Evolutionary conservation across 345 rosid species (phyloP), one percentile per base, ranked within the genome.

Genomic region (Hevea brasiliensis): DNA sequence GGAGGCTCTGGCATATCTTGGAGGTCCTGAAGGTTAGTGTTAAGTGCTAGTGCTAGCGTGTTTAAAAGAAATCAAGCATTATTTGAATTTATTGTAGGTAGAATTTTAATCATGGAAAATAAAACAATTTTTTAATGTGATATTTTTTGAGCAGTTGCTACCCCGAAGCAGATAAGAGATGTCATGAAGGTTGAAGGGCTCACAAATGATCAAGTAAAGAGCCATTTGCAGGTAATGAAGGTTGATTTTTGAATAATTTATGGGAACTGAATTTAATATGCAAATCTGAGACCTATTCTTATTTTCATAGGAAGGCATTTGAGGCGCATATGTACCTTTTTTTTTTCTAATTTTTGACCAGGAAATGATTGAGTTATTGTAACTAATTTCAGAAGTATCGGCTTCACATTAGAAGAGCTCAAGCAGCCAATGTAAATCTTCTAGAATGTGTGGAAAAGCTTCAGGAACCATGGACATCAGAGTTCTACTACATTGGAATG

Each of bases 21-120:
- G 81, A 59, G 82, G 86, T 41, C 59, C 58, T 50, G 32, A 75
- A 62, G 82, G 82, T 80, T 3, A 5, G 68, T 9, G 27, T 7
- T 62, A 20, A 59, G 20, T 32, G 1, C 11, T 13, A 15, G 5
- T 27, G 9, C 14, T 27, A 41, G 4, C 12, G 11, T 37, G 37
- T 59, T 59, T 4, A 60, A 4, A 32, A 26, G 32, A 61, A 12
- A 8, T 48, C 53, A 48, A n/a, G n/a, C n/a, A n/a, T n/a, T n/a
- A n/a, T n/a, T n/a, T n/a, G n/a, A n/a, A 48, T 12, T 12, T 0
- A 12, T 48, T 48, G 12, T 48, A 9, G 17, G 4, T 14, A 18
- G 18, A 48, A 48, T 48, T 48, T 11, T 2, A 48, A 48, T 48
- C 53, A 48, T 45, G 48, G 8, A 41, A 41, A 41, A 8, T 8